Evolutionary conservation across 176 grass and related monocot genomes (phyloP), one percentile per base, ranked within the genome.

Genomic region (Themeda triandra): DNA sequence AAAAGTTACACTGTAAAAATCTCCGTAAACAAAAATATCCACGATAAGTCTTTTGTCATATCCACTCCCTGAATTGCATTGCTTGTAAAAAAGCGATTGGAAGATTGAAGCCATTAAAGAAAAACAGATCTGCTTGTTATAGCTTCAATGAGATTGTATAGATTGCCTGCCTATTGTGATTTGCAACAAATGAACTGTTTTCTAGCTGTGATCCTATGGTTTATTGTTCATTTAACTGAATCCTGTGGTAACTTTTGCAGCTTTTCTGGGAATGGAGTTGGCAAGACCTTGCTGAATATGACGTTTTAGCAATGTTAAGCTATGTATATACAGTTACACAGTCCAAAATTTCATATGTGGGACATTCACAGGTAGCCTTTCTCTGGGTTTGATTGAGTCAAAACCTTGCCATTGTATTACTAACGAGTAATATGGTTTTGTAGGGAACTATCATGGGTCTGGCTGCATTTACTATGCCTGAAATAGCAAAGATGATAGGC

Each of bases 241-340:
- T n/a, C 39, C 33, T 30, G 4, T 86, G 81, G 31, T 46, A 78
- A 58, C 71, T 82, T 85, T 88, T 69, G n/a, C 79, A 98, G 96
- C 79, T 86, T 69, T 98, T 98, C 89, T 98, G 92, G 96, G 91
- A 98, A 81, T 98, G 92, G 96, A 98, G 92, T 88, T 98, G 96
- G 96, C 89, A 95, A 86, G 95, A 98, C 80, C 87, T 98, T 18
- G 92, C 91, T 77, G 87, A 98, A 87, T 92, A 92, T 78, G 96
- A 95, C 66, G 87, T 95, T 80, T 60, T 80, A 67, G 89, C 96
- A 69, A 95, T 90, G 92, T 73, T 98, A 91, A 93, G 73, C 32
- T 98, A 93, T 80, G 80, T 98, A 5, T 83, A 93, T 63, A 85
- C 76, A 65, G 30, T 86, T 79, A 89, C 85, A 78, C 80, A 90